Evolutionary conservation across 2,329 filamentous ascomycete species (phyloP).

Genomic region (Chaetomiaceae sp.): DNA sequence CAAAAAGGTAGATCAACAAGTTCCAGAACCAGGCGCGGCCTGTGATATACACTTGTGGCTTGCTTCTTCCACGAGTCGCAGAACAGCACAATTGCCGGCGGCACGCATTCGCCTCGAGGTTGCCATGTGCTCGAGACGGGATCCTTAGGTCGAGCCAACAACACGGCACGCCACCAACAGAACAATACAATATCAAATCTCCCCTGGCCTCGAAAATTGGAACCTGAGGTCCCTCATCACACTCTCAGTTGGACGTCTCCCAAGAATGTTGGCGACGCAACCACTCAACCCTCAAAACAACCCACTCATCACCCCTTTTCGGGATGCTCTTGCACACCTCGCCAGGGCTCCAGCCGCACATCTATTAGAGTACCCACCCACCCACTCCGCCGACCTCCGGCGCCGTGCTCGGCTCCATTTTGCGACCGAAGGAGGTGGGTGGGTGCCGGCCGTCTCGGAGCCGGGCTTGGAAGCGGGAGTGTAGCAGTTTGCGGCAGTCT

Average conservation of each 20-base stretch:
- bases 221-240: too few relatives aligned
- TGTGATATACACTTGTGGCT: not conserved
- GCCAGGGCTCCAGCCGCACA: not conserved
- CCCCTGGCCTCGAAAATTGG: too few relatives aligned
- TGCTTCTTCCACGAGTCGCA: not conserved
- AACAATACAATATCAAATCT: not conserved
- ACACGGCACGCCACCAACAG: not conserved
- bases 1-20: conserved; percentile 4
- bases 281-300: too few relatives aligned
- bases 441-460: not conserved
- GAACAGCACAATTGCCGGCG: not conserved
- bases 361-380: not conserved
- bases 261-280: too few relatives aligned
- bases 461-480: too few relatives aligned
- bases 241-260: too few relatives aligned
- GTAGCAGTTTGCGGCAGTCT: conserved; percentile 9
- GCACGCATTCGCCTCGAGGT: not conserved
- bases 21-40: conserved; percentile 2
- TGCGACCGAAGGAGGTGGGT: not conserved
- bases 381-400: not conserved
- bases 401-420: not conserved
- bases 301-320: not conserved
- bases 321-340: not conserved
- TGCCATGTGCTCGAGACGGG: not conserved
- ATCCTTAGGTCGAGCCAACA: too few relatives aligned